Percentiles rank a stretch among this genome's conserved stretches.
These are phyloP conservation scores for Blastobotrys ciferrii DNA, from an alignment of 1,139 yeast genomes.

Conservation along the genomic window DNA sequence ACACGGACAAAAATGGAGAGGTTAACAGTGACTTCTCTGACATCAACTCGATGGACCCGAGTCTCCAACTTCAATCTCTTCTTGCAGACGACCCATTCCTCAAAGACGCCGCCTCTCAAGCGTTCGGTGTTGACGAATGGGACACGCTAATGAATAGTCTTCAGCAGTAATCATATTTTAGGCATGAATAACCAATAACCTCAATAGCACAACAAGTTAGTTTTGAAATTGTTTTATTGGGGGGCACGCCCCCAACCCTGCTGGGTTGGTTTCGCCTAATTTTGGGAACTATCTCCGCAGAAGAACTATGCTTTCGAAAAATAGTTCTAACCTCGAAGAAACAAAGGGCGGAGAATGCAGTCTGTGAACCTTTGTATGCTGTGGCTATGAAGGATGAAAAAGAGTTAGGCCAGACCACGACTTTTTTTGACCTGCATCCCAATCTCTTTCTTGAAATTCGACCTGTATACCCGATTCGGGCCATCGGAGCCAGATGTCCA, in stretches of 20 bases:
- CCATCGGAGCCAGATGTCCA: conserved; percentile 35
- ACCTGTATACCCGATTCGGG: conserved; percentile 23
- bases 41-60: not conserved
- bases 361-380: no score
- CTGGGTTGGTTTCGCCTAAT: no score
- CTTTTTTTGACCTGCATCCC: conserved; percentile 29
- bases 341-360: no score
- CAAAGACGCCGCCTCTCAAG: conserved; percentile 13
- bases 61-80: not conserved
- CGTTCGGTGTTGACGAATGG: conserved; percentile 29
- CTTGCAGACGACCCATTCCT: conserved; percentile 6
- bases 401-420: conserved; percentile 28
- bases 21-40: not conserved
- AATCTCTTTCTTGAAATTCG: conserved; percentile 27
- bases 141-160: conserved; percentile 26
- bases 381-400: no score
- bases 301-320: no score
- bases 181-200: no score
- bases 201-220: no score
- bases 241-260: no score
- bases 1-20: not conserved
- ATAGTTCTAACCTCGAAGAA: no score
- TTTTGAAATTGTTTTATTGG: no score
- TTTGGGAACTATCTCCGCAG: no score
- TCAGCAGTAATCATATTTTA: no score